Conservation (phyloP, 331 rosid genomes). For the Dryas integrifolia region DNA sequence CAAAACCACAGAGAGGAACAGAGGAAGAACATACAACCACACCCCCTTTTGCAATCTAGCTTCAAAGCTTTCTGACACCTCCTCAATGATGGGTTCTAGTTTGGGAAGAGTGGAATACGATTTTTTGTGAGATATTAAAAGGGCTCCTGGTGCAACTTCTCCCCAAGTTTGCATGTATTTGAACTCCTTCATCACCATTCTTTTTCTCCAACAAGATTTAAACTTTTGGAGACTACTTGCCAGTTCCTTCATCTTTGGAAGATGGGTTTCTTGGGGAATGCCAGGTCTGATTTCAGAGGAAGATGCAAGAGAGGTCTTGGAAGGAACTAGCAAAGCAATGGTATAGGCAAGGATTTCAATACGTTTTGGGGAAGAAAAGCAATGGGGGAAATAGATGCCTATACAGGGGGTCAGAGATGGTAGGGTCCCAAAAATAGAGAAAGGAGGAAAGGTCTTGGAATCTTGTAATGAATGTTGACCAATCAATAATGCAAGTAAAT, state of each 20-base stretch:
- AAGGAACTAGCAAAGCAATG: conserved; percentile 14
- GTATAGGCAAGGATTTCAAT: conserved; percentile 2
- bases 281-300: not conserved
- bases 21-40: conserved; percentile 14
- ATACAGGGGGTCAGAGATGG: not conserved
- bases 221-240: not conserved
- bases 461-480: not conserved
- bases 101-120: conserved; percentile 13
- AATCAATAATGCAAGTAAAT: not conserved
- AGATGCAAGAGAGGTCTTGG: not conserved
- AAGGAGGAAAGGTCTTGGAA: not conserved
- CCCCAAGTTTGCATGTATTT: conserved; percentile 32
- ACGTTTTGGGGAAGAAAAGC: not conserved
- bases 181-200: conserved; percentile 35
- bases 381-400: not conserved
- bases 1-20: conserved; percentile 21
- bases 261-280: not conserved
- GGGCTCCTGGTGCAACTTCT: conserved; percentile 48
- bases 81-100: conserved; percentile 46
- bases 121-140: conserved; percentile 16
- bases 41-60: conserved; percentile 14
- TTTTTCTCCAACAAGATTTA: not conserved
- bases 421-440: conserved; percentile 8
- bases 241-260: not conserved
- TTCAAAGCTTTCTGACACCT: conserved; percentile 22